phyloP scores from a whole-genome alignment of 805 yeast species.

The Ogataea henricii region DNA sequence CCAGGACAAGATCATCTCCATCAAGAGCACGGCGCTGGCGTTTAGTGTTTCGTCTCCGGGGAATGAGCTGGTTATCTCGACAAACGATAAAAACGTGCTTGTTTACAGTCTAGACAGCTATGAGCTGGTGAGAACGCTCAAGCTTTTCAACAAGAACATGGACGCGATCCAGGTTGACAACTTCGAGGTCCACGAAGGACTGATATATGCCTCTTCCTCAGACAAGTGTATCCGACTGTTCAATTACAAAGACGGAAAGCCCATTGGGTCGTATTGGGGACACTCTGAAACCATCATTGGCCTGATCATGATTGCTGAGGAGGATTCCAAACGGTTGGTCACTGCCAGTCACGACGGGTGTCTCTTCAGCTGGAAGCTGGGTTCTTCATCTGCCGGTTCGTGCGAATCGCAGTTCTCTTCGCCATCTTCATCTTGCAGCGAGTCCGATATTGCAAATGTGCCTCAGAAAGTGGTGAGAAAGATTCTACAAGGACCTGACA shows the following conservation, averaged over 20 bases:
- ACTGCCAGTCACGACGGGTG: conserved; percentile 58
- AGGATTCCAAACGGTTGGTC: conserved; percentile 29
- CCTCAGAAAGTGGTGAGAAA: conserved; percentile 29
- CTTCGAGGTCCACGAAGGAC: conserved; percentile 34
- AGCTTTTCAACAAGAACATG: conserved; percentile 42
- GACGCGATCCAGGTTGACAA: conserved; percentile 50
- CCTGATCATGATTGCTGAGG: conserved; percentile 32
- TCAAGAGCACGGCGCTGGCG: conserved; percentile 53
- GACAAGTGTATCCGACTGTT: conserved; percentile 62
- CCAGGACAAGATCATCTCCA: conserved; percentile 49
- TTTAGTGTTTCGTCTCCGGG: conserved; percentile 38
- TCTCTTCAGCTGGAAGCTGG: conserved; percentile 48
- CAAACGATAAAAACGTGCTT: conserved; percentile 50
- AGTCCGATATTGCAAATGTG: conserved; percentile 2
- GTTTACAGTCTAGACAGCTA: conserved; percentile 38
- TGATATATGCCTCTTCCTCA: conserved; percentile 46
- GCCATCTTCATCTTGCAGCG: conserved; percentile 12
- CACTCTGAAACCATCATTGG: conserved; percentile 55
- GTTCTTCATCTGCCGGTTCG: neutral
- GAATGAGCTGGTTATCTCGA: conserved; percentile 48
- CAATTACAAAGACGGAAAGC: conserved; percentile 46
- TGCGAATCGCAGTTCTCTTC: conserved; percentile 13
- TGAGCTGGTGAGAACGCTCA: conserved; percentile 42
- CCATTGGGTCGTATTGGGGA: conserved; percentile 58
- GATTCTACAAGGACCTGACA: conserved; percentile 19